Evolutionary conservation across 768 basidiomycete genomes (phyloP).

Genomic region (Kwoniella bestiolae): DNA sequence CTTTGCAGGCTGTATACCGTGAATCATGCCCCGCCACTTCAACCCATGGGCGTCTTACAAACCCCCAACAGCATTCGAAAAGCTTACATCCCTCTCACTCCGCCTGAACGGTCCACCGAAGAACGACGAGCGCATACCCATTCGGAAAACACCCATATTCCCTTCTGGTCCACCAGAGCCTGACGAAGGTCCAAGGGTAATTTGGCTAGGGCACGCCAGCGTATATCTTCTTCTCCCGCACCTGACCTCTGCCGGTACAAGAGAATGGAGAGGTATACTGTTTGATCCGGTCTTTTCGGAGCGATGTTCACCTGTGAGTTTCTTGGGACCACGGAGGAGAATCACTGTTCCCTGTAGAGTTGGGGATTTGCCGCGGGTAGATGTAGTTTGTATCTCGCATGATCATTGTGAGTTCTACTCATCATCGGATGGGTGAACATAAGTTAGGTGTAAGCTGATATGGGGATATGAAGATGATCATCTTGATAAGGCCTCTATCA

Average conservation of each 20-base stretch:
- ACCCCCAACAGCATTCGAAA: not conserved
- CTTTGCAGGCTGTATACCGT: no score
- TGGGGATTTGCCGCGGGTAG: not conserved
- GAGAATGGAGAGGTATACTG: conserved; percentile 6
- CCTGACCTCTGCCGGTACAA: no score
- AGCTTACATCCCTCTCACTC: not conserved
- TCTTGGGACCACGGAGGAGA: not conserved
- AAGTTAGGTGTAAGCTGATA: not conserved
- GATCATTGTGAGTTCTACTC: conserved; percentile 4
- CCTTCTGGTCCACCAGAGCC: not conserved
- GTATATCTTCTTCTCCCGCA: conserved; percentile 2
- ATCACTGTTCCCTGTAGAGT: not conserved
- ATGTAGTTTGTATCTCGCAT: conserved; percentile 2
- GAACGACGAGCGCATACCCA: not conserved
- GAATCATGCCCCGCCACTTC: not conserved
- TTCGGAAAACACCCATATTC: not conserved
- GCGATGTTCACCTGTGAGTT: conserved; percentile 6
- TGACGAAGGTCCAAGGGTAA: not conserved
- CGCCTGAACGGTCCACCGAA: not conserved
- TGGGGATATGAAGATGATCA: conserved; percentile 6
- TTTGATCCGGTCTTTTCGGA: conserved; percentile 14
- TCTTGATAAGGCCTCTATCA: conserved; percentile 7
- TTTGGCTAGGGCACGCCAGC: conserved; percentile 8
- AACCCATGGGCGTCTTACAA: conserved; percentile 6
- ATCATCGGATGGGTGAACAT: not conserved